A percentile compares a stretch with the other conserved stretches of the same genome.
Evolutionary conservation across 2,329 filamentous ascomycete genomes (phyloP).

Genomic region (Xylariales sp.): DNA sequence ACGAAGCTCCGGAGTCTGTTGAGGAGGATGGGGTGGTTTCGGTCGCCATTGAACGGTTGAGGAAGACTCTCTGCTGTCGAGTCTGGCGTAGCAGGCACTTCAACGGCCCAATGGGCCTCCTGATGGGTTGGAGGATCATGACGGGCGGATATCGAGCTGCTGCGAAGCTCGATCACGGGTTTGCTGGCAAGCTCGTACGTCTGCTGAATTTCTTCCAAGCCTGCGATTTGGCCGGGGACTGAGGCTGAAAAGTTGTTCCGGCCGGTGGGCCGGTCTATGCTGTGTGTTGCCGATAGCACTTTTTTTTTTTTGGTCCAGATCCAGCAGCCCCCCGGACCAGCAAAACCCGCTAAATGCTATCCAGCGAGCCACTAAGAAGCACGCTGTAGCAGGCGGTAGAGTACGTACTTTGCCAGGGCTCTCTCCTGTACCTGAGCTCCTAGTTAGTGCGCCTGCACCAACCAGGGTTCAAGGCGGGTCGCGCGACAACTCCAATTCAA

Average conservation of each 20-base stretch:
- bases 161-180: background rate
- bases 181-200: background rate
- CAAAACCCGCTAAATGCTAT: too few species aligned
- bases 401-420: too few species aligned
- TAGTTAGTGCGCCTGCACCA: too few species aligned
- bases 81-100: conserved; percentile 59
- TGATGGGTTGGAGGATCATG: conserved; percentile 58
- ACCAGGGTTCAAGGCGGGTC: too few species aligned
- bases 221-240: conserved; percentile 1
- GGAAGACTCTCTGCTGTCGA: conserved; percentile 39
- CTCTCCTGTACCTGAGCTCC: too few species aligned
- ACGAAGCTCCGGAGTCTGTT: conserved; percentile 8
- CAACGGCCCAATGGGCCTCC: conserved; percentile 68
- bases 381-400: too few species aligned
- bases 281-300: too few species aligned
- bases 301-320: too few species aligned
- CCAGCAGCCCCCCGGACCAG: too few species aligned
- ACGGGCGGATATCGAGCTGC: conserved; percentile 18
- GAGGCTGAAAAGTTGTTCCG: conserved; percentile 7
- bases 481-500: too few species aligned
- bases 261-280: too few species aligned
- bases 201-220: background rate
- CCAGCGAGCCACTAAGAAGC: too few species aligned
- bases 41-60: conserved; percentile 45
- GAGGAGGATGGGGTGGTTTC: conserved; percentile 17